Conservation (phyloP, 164 flowering plant genomes). For the Santalum album region DNA sequence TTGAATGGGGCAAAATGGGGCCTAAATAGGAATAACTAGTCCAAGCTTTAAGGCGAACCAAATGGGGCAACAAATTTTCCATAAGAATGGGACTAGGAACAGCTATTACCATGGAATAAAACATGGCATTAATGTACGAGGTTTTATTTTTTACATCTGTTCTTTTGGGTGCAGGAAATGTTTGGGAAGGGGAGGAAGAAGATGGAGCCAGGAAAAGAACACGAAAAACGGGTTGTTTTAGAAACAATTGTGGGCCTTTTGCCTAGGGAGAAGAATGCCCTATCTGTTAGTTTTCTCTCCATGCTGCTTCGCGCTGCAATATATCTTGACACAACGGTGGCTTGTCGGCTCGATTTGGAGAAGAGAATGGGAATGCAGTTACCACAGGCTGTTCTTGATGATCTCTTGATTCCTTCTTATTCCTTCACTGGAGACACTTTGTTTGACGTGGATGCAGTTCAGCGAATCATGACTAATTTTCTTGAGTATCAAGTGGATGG, state of each 20-base stretch:
- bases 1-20: too few species aligned
- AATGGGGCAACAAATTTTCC: too few species aligned
- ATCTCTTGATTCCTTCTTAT: conserved; percentile 80
- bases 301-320: conserved; percentile 78
- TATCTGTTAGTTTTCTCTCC: conserved; percentile 84
- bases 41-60: too few species aligned
- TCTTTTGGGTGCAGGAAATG: conserved; percentile 42
- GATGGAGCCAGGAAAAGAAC: conserved; percentile 68
- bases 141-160: too few species aligned
- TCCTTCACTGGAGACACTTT: conserved; percentile 65
- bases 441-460: conserved; percentile 81
- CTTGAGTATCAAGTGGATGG: conserved; percentile 51
- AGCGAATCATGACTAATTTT: conserved; percentile 62
- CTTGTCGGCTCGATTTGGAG: conserved; percentile 90
- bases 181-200: conserved; percentile 72
- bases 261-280: conserved; percentile 69
- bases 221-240: conserved; percentile 72
- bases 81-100: too few species aligned
- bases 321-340: conserved; percentile 74
- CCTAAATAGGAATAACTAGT: too few species aligned
- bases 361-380: conserved; percentile 71
- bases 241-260: conserved; percentile 88
- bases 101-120: too few species aligned
- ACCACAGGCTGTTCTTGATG: conserved; percentile 78
- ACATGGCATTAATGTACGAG: too few species aligned